Base-by-base conservation (phyloP, 164 flowering plant species). In the Annona cherimola region DNA sequence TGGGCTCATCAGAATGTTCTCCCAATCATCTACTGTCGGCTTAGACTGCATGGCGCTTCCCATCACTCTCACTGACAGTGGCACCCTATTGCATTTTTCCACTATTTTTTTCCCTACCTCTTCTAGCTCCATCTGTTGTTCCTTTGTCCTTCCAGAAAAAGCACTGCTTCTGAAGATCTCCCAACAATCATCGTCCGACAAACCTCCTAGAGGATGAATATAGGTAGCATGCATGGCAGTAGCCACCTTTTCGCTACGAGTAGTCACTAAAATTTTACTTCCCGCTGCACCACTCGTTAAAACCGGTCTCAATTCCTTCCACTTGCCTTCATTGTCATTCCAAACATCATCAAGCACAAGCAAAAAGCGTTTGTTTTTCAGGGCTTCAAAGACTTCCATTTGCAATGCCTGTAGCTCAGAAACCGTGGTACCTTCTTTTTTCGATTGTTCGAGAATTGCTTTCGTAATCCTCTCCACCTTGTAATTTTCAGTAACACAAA, bases 291-390 rank as follows among this genome's bases (percentile, higher is more conserved):
- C 73, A 19, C 3, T 1, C 2, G 16, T 18, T 2, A 77, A 67
- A 12, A 61, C 8, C 40, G n/a, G 35, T 39, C 14, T 66, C 40
- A 77, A 20, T 1, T n/a, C 45, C 18, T 45, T 41, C 73, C 73
- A 73, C 8, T 60, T 1, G 0, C 0, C 8, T 3, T 0, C 66
- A 57, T 77, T 55, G 1, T 67, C 62, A 35, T 46, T 67, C 76
- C 78, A 71, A 14, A 76, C 75, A 41, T 72, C 78, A 68, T 76
- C 75, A 0, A 76, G 42, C 68, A 76, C 76, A 1, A 77, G 59
- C 18, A 77, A 45, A 62, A 73, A 73, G 5, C 20, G 46, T 20
- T 8, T 42, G 61, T 16, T 11, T 62, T 26, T 0, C 7, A 62
- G 0, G 42, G 55, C n/a, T 20, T 35, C 65, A 42, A 19, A 6